Base-by-base conservation (phyloP, 306 rosid genomes). In the Prunus campanulata region DNA sequence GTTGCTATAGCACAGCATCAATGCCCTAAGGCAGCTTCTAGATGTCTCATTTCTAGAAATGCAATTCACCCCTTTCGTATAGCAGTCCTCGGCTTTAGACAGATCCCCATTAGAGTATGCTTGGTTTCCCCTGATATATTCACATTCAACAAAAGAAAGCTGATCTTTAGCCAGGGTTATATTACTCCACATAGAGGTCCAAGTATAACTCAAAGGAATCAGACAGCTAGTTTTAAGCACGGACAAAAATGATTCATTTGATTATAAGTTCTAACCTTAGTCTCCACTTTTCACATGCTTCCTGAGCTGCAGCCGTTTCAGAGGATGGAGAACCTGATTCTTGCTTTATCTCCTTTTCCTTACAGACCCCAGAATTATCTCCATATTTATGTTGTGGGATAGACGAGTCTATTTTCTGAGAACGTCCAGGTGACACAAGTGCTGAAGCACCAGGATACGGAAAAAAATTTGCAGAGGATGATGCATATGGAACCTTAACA, bases 1-100 rank as follows among this genome's bases (percentile, higher is more conserved):
- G 85, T 95, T 95, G 87, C 99, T 95, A 78, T 95, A 95, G 79
- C 99, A 92, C 15, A 95, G 90, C 90, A 95, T 87, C 89, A 92
- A 82, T 49, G 91, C 92, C 87, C 96, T 89, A 62, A 92, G 93
- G 85, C 93, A 86, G 87, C 89, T 89, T 74, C 85, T 88, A 49
- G 93, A 89, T 52, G 93, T 82, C 82, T 84, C 92, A 61, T 80
- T 85, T 73, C 76, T 79, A 46, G 93, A 82, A 66, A 92, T 70
- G 82, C 92, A 82, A 67, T 77, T 79, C 66, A 95, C 84, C 79
- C 99, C 98, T 84, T 83, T 78, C 52, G 92, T 90, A 85, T 91
- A 95, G 90, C 74, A 90, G 68, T 86, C 91, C 86, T 92, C 99
- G 2, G 99, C 99, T 74, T 81, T 82, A 70, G 89, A 82, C 79